phyloP scores from a whole-genome alignment of 371 early-diverging fungal genomes.

The Rhizoclosmatium hyalinum region DNA sequence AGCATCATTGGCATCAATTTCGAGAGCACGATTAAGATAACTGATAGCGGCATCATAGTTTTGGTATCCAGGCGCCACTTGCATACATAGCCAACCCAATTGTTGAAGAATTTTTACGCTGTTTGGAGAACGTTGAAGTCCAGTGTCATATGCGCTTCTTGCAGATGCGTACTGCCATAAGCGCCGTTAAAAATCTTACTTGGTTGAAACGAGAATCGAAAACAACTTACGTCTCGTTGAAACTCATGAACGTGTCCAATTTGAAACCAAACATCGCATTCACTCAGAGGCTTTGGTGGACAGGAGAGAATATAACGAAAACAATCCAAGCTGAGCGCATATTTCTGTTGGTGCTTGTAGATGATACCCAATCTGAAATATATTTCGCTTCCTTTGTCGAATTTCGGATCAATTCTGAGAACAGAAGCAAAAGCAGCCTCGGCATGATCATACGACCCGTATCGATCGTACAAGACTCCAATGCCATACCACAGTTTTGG shows the following conservation, averaged over 20 bases:
- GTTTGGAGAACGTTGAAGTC: conserved; percentile 85
- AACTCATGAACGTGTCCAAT: conserved; percentile 97
- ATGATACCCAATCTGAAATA: conserved; percentile 97
- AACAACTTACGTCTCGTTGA: conserved; percentile 77
- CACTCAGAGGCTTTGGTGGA: conserved; percentile 95
- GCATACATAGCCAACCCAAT: conserved; percentile 94
- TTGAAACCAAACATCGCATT: conserved; percentile 97
- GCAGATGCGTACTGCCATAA: conserved; percentile 72
- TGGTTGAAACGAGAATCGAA: neutral
- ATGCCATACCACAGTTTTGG: conserved; percentile 99
- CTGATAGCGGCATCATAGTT: conserved; percentile 86
- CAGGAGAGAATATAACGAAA: conserved; percentile 87
- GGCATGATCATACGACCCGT: conserved; percentile 94
- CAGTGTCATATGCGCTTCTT: conserved; percentile 92
- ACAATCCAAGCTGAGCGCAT: conserved; percentile 85
- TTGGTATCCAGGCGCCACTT: conserved; percentile 74
- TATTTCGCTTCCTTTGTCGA: conserved; percentile 96
- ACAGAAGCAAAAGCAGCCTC: conserved; percentile 96
- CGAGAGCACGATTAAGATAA: conserved; percentile 82
- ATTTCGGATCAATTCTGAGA: conserved; percentile 62
- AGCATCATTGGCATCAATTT: conserved; percentile 84
- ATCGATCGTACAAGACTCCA: conserved; percentile 96
- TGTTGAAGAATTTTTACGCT: conserved; percentile 97
- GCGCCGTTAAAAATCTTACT: neutral
- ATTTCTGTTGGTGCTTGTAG: conserved; percentile 94